Base-by-base conservation (phyloP, 139 green algal genomes). In the Raphidocelis subcapitata region DNA sequence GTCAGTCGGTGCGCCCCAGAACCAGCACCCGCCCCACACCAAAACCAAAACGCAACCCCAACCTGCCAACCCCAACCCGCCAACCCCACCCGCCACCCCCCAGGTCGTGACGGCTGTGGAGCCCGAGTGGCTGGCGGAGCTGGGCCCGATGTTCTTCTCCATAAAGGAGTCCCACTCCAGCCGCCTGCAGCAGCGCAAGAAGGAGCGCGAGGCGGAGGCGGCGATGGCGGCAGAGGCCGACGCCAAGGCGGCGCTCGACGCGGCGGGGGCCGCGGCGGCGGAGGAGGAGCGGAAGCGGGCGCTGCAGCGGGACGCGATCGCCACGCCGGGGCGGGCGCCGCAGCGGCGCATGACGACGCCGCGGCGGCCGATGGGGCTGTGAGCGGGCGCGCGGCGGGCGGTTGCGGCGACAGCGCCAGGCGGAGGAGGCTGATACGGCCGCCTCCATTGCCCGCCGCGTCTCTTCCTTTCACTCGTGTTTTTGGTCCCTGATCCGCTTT, bases 141-240 rank as follows among this genome's bases (percentile, higher is more conserved):
- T 97, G 67, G 96, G 95, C 20, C 95, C 95, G 66, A 98, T 97
- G 87, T 99, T 99, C 86, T 99, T 98, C 81, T 92, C 71, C 69
- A 88, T 99, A 79, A 99, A 98, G 87, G 76, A 87, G 75, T 90
- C 84, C 8, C 85, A 96, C 77, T 87, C 80, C 14, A 91, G 81
- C 33, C 76, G 92, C 23, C 76, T 96, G 76, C 90, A 98, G 65
- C 82, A 91, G 75, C 82, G 85, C 31, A 84, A 89, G 62, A 94
- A 92, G 82, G 82, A 95, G 84, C 80, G 76, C 24, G 85, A 82
- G 26, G 77, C 91, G 52, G 90, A 91, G 77, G 86, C 79, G 51
- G 75, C 79, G n/a, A 97, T 98, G 93, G 87, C 89, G 57, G 77
- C 69, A 44, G 90, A 96, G 81, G 75, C 67, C 46, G 61, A 75